Conservation (phyloP, 257 asterid species). For the Voacanga thouarsii region DNA sequence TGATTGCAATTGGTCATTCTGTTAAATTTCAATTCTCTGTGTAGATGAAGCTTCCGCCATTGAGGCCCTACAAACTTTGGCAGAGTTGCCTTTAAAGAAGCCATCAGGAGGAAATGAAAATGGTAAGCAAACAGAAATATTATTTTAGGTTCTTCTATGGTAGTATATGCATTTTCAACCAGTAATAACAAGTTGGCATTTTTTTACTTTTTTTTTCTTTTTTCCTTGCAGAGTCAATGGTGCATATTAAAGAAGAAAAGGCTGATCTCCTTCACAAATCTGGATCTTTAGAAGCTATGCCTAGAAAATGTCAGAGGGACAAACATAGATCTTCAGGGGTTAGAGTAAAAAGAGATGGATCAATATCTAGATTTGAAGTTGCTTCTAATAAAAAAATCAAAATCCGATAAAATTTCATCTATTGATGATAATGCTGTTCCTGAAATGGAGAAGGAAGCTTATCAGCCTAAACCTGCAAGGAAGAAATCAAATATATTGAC, state of each 20-base stretch:
- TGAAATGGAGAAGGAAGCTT: slow-evolving; percentile 43
- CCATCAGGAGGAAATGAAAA: slow-evolving; percentile 58
- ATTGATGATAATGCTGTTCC: slow-evolving; percentile 37
- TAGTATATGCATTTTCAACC: too few relatives aligned
- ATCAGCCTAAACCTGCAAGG: slow-evolving; percentile 35
- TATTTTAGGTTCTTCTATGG: too few relatives aligned
- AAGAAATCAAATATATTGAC: slow-evolving; percentile 43
- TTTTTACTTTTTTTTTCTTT: not conserved
- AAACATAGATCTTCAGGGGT: slow-evolving; percentile 45
- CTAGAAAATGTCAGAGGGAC: slow-evolving; percentile 37
- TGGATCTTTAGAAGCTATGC: slow-evolving; percentile 41
- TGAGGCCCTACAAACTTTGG: slow-evolving; percentile 76
- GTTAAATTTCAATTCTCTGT: slow-evolving; percentile 20
- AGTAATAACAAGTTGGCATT: not conserved
- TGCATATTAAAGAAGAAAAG: slow-evolving; percentile 37
- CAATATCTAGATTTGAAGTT: slow-evolving; percentile 42
- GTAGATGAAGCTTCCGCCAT: slow-evolving; percentile 68
- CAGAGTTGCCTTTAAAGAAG: slow-evolving; percentile 77
- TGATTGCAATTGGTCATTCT: not conserved
- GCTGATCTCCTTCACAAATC: slow-evolving; percentile 55
- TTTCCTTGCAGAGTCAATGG: slow-evolving; percentile 27
- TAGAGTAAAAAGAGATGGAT: slow-evolving; percentile 44
- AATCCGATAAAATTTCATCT: slow-evolving; percentile 44
- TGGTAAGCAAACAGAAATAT: slow-evolving; percentile 37
- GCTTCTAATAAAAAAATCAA: slow-evolving; percentile 44